Percentiles rank a stretch among this genome's conserved stretches.
phyloP scores from a whole-genome alignment of 2,329 filamentous ascomycete genomes.

The Penicillium paneum region DNA sequence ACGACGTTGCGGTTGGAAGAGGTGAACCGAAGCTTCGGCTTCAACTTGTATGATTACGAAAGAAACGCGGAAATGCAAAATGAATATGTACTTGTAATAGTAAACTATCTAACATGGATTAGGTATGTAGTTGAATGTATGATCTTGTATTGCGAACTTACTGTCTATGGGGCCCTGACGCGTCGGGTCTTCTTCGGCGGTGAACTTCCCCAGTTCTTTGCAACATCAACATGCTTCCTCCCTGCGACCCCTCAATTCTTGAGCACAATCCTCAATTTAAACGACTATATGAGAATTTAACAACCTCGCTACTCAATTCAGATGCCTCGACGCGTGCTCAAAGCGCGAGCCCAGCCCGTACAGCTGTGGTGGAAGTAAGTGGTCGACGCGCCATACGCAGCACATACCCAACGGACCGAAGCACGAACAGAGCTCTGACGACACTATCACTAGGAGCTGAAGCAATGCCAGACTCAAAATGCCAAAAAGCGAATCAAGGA shows the following conservation, averaged over 20 bases:
- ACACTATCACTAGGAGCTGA: conserved; percentile 32
- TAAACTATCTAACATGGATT: not conserved
- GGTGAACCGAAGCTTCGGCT: conserved; percentile 19
- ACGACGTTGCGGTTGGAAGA: conserved; percentile 13
- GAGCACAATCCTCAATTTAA: conserved; percentile 44
- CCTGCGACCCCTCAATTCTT: conserved; percentile 40
- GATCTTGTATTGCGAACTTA: not conserved
- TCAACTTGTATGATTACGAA: conserved; percentile 40
- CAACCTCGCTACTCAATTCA: conserved; percentile 35
- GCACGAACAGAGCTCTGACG: not conserved
- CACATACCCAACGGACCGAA: not conserved
- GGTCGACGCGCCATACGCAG: not conserved
- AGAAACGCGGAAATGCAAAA: conserved; percentile 37
- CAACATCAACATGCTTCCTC: conserved; percentile 41
- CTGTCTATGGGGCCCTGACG: not conserved
- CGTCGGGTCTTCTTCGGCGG: conserved; percentile 12
- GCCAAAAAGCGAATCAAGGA: conserved; percentile 36
- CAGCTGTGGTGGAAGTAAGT: conserved; percentile 34
- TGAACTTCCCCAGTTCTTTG: conserved; percentile 14
- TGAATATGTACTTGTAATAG: conserved; percentile 21
- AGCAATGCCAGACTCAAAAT: conserved; percentile 30
- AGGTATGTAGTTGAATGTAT: not conserved
- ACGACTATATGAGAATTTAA: conserved; percentile 41
- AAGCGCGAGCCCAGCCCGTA: conserved; percentile 30
- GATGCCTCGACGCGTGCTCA: conserved; percentile 41